These are phyloP conservation scores for Trichomonascus vanleenenianus DNA, from an alignment of 805 yeast genomes.

Conservation along the genomic window DNA sequence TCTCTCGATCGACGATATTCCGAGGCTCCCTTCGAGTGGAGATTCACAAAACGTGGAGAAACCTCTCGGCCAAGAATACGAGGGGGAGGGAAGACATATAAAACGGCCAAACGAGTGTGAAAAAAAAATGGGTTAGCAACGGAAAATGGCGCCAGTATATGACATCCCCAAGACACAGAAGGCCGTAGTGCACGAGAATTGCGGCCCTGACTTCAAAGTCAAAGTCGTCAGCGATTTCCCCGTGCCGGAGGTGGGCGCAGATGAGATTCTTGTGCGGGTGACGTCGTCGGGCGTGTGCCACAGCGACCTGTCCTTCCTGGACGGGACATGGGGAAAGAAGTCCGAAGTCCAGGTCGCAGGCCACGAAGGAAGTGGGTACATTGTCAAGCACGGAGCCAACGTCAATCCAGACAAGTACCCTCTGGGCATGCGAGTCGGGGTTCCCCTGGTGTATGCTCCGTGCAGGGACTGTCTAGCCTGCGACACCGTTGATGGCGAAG, in stretches of 20 bases:
- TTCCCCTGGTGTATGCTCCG: slow-evolving; percentile 76
- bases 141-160: too few relatives aligned
- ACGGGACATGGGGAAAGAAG: neutral
- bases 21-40: too few relatives aligned
- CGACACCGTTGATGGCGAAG: slow-evolving; percentile 42
- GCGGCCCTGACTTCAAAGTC: slow-evolving; percentile 24
- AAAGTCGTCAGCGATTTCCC: slow-evolving; percentile 29
- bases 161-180: slow-evolving; percentile 25
- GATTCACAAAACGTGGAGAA: too few relatives aligned
- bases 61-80: too few relatives aligned
- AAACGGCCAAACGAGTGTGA: too few relatives aligned
- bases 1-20: too few relatives aligned
- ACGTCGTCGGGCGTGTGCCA: slow-evolving; percentile 90
- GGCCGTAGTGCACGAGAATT: slow-evolving; percentile 22
- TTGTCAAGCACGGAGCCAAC: slow-evolving; percentile 64
- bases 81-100: too few relatives aligned
- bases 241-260: slow-evolving; percentile 70
- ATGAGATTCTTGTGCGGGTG: slow-evolving; percentile 72
- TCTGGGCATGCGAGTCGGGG: slow-evolving; percentile 74
- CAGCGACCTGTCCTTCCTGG: slow-evolving; percentile 63
- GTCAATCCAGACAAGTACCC: slow-evolving; percentile 52
- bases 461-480: slow-evolving; percentile 75
- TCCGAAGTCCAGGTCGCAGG: slow-evolving; percentile 65
- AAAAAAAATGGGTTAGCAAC: too few relatives aligned
- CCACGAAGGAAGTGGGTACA: slow-evolving; percentile 85